Evolutionary conservation across 345 rosid genomes (phyloP).

Genomic region (Jatropha curcas): DNA sequence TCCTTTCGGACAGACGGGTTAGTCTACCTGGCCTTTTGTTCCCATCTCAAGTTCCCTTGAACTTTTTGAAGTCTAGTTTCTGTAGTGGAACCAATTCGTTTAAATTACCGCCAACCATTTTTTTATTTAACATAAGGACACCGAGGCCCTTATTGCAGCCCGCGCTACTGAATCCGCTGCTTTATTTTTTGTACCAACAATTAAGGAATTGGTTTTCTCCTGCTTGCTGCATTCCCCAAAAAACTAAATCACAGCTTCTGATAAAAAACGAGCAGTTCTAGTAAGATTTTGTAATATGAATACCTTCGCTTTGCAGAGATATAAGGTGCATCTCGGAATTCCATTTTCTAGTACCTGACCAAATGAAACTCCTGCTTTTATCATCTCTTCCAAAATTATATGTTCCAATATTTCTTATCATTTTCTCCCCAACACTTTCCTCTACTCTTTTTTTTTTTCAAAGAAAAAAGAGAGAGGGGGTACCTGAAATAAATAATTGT

Average conservation of each 20-base stretch:
- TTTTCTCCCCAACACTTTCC: no score
- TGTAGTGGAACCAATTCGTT: constrained; percentile 12
- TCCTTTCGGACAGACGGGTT: constrained; percentile 13
- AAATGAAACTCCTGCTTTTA: no score
- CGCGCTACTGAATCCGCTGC: neutral
- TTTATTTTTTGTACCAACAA: neutral
- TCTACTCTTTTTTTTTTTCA: no score
- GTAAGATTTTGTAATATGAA: neutral
- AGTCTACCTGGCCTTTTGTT: constrained; percentile 22
- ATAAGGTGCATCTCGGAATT: no score
- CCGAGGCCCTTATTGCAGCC: neutral
- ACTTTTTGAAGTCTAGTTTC: constrained; percentile 13
- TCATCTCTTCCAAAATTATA: no score
- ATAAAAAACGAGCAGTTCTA: neutral
- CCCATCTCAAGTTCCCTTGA: constrained; percentile 19
- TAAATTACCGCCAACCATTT: neutral
- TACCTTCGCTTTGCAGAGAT: no score
- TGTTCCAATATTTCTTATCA: no score
- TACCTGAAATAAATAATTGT: no score
- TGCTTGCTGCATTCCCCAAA: no score
- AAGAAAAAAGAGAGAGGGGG: no score
- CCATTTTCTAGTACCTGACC: no score
- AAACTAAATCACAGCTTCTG: neutral
- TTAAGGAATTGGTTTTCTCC: neutral
- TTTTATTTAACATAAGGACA: constrained; percentile 20